A percentile compares a stretch with the other conserved stretches of the same genome.
Evolutionary conservation across 176 grass and related monocot genomes (phyloP).

Genomic region (Musa schizocarpa): DNA sequence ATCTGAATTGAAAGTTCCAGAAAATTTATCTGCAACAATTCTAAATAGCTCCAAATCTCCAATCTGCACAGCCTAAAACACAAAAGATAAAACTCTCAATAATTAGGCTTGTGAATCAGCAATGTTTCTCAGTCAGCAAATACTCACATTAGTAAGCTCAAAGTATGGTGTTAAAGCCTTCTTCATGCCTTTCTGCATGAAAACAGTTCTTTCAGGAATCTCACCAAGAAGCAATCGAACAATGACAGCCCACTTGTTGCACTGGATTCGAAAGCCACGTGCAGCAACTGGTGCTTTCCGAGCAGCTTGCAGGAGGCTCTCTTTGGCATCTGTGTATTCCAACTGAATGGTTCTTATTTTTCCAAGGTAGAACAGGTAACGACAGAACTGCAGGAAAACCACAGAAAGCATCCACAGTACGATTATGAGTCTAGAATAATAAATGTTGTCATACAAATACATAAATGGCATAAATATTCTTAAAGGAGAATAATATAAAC

Average conservation of each 20-base stretch:
- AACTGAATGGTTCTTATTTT: slow-evolving; percentile 96
- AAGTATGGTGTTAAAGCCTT: slow-evolving; percentile 64
- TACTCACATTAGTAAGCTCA: slow-evolving; percentile 74
- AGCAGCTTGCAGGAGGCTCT: slow-evolving; percentile 82
- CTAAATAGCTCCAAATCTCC: slow-evolving; percentile 72
- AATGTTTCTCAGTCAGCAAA: background rate
- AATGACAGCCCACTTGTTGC: slow-evolving; percentile 81
- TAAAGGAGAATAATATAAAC: background rate
- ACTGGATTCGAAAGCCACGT: slow-evolving; percentile 56
- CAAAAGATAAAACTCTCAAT: slow-evolving; percentile 14
- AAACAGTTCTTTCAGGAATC: slow-evolving; percentile 75
- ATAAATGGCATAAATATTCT: background rate
- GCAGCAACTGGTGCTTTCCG: slow-evolving; percentile 61
- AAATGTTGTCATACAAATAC: background rate
- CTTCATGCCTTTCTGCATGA: slow-evolving; percentile 93
- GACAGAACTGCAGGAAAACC: slow-evolving; percentile 49
- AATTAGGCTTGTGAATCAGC: background rate
- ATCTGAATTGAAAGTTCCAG: slow-evolving; percentile 52
- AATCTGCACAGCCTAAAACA: slow-evolving; percentile 64
- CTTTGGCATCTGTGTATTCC: slow-evolving; percentile 83
- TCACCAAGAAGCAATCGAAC: slow-evolving; percentile 61
- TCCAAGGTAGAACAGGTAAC: slow-evolving; percentile 78
- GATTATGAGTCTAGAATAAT: background rate
- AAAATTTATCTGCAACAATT: slow-evolving; percentile 63
- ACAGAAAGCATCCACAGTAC: background rate